These are phyloP conservation scores for Phytopythium vexans DNA, from an alignment of 352 stramenopile species.

Conservation along the genomic window DNA sequence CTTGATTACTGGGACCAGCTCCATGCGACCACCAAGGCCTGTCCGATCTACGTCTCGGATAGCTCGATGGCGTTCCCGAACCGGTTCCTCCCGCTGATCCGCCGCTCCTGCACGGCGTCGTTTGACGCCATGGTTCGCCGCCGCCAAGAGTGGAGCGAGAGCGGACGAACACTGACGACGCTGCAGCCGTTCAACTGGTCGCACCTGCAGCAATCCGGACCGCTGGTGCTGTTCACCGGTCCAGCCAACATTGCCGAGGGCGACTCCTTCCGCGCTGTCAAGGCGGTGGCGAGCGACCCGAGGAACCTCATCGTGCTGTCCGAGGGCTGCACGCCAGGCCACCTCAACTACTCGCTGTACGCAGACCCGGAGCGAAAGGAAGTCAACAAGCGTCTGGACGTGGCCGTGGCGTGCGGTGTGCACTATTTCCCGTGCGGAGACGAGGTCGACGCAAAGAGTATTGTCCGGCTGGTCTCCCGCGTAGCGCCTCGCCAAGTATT, in stretches of 20 bases:
- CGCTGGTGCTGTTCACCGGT: constrained; percentile 79
- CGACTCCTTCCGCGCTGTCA: constrained; percentile 66
- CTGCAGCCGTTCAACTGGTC: constrained; percentile 73
- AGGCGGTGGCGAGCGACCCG: constrained; percentile 52
- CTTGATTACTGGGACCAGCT: constrained; percentile 68
- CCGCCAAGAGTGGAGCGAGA: not conserved
- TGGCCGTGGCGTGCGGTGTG: constrained; percentile 66
- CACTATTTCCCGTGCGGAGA: constrained; percentile 84
- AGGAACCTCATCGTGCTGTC: constrained; percentile 86
- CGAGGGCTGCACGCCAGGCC: constrained; percentile 75
- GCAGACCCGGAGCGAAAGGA: constrained; percentile 70
- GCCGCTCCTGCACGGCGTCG: constrained; percentile 51
- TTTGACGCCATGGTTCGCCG: constrained; percentile 19
- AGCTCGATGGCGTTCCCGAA: constrained; percentile 54
- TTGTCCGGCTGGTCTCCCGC: constrained; percentile 66
- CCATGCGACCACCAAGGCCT: constrained; percentile 12
- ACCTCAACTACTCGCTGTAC: constrained; percentile 81
- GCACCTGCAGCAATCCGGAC: constrained; percentile 46
- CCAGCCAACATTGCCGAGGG: constrained; percentile 73
- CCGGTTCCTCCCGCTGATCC: constrained; percentile 55
- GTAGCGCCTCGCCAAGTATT: constrained; percentile 60
- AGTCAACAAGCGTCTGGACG: constrained; percentile 67
- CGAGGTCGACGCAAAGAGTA: constrained; percentile 83
- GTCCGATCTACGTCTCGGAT: constrained; percentile 72
- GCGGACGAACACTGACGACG: not conserved